Evolutionary conservation across 2,329 filamentous ascomycete genomes (phyloP).

Genomic region (Scedosporium minutisporum): DNA sequence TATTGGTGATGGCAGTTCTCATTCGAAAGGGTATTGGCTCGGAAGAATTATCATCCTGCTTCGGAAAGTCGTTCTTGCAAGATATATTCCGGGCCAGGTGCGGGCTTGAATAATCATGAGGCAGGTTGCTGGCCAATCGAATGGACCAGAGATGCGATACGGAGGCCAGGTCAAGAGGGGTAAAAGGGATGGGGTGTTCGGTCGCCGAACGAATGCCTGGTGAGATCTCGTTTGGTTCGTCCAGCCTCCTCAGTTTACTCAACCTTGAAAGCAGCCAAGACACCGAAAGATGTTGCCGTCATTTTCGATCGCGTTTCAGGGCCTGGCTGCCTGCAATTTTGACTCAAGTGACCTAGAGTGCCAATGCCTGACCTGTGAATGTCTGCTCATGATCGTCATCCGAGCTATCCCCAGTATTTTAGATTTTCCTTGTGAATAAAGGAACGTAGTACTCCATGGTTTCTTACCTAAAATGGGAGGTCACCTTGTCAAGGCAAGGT

Average conservation of each 20-base stretch:
- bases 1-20: neutral
- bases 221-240: neutral
- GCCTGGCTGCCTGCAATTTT: neutral
- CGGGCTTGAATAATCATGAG: neutral
- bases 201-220: neutral
- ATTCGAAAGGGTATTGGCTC: neutral
- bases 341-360: too few species aligned
- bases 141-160: neutral
- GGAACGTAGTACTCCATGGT: too few species aligned
- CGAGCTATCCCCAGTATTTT: too few species aligned
- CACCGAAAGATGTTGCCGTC: neutral
- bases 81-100: neutral
- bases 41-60: neutral
- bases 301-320: neutral
- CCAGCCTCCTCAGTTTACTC: neutral
- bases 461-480: too few species aligned
- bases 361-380: too few species aligned
- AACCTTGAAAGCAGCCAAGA: neutral
- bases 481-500: too few species aligned
- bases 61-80: neutral
- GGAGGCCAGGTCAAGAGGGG: neutral
- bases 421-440: too few species aligned
- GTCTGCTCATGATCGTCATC: too few species aligned
- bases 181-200: neutral
- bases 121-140: neutral